Percentiles rank a stretch among this genome's conserved stretches.
These are phyloP conservation scores for Viola odorata DNA, from an alignment of 345 rosid genomes.

Conservation along the genomic window DNA sequence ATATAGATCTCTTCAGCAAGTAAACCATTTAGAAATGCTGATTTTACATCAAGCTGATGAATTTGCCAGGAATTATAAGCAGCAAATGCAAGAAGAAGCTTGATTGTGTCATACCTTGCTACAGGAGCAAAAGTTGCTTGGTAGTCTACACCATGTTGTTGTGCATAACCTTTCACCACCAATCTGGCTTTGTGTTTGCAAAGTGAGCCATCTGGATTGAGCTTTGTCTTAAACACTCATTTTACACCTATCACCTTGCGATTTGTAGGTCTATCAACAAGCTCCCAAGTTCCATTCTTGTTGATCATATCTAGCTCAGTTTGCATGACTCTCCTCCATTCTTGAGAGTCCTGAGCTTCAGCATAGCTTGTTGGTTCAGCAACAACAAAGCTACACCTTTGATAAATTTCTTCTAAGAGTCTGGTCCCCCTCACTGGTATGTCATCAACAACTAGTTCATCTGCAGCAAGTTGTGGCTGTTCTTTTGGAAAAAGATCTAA, in stretches of 20 bases:
- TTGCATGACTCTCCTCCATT: neutral
- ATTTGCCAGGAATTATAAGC: too few relatives aligned
- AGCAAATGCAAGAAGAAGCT: too few relatives aligned
- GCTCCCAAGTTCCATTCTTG: constrained; percentile 1
- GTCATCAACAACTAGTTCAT: neutral
- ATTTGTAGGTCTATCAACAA: neutral
- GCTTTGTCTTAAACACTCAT: neutral
- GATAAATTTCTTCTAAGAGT: neutral
- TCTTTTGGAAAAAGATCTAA: neutral
- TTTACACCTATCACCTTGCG: neutral
- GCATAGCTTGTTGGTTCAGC: neutral
- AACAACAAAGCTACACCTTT: neutral
- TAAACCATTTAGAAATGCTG: too few relatives aligned
- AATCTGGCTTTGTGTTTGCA: neutral
- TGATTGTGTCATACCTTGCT: too few relatives aligned
- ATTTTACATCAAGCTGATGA: too few relatives aligned
- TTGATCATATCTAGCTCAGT: neutral
- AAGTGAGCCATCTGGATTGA: neutral
- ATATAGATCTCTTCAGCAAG: too few relatives aligned
- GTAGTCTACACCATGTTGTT: neutral
- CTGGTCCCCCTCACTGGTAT: too few relatives aligned
- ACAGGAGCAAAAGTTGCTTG: neutral
- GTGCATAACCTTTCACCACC: neutral
- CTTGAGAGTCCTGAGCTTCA: neutral
- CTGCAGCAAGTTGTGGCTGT: neutral